Evolutionary conservation across 2,329 filamentous ascomycete genomes (phyloP), one percentile per base, ranked within the genome.

Genomic region (Aspergillus tubingensis): DNA sequence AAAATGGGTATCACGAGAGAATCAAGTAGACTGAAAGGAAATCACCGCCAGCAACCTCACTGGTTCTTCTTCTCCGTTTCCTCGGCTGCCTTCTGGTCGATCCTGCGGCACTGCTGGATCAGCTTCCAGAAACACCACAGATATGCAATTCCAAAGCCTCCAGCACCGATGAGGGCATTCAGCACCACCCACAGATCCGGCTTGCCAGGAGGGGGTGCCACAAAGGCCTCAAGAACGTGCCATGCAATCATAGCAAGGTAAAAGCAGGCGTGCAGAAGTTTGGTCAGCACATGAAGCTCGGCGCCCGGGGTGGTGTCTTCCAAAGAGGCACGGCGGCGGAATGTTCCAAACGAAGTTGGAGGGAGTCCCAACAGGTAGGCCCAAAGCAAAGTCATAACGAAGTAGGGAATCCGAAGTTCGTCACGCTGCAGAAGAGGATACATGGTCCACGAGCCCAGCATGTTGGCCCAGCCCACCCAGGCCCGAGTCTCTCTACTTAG

Each of bases 381-480:
- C 94, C 95, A 99, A 1, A 99, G 83, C 1, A 94, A 81, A 0
- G 91, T 91, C 30, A 98, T 79, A 11, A 96, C 90, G 38, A 86
- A 85, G 72, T 99, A 99, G 0, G 96, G 95, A 8, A 96, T 82
- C 11, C 85, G 82, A 8, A 99, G 81, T 47, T 93, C 90, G 60
- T 98, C 95, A 50, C 94, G 87, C 69, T 90, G 86, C 38, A 99
- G 85, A 6, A 99, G 82, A 0, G 95, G 95, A 72, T 92, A 99
- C 85, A 98, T 89, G 5, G 95, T 98, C 92, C 92, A 97, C 32
- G 86, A 86, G 8, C 90, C 94, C 10, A 97, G 83, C 13, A 95
- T 83, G 72, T 99, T 99, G 57, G 92, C 93, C 72, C 96, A 96
- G n/a, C 93, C 93, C 4, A 98, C 89, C 95, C 95, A 99, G 2